Base-by-base conservation (phyloP, 2,329 filamentous ascomycete species). In the Pseudogymnoascus sp. region DNA sequence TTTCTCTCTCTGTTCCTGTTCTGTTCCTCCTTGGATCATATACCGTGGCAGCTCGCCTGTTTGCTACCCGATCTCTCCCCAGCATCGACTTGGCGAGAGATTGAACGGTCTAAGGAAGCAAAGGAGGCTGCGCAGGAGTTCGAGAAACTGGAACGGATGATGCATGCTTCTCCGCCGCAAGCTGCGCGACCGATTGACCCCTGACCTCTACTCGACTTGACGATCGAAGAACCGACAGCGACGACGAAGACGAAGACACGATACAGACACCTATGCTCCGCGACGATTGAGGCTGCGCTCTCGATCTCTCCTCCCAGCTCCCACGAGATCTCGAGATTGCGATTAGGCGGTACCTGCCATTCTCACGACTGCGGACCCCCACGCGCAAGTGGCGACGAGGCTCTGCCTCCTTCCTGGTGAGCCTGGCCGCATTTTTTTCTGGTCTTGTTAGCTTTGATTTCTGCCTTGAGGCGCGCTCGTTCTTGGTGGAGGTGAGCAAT, bases 371-470 rank as follows among this genome's bases (percentile, higher is more conserved):
- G n/a, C 21, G 21, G 23, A 50, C 44, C 44, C 44, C 44, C 44
- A 50, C 44, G 44, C 44, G 42, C 42, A 47, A 28, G 44, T 50
- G 44, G 44, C 44, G 44, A 50, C 44, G 44, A 50, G 44, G 44
- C 44, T 50, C 21, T 50, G 44, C 23, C 44, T 50, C 44, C 44
- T 50, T n/a, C 23, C 23, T 28, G 44, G 44, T 50, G 44, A 50
- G 44, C 44, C 44, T 28, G 44, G 21, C 44, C 23, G 44, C 44
- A 28, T 25, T 50, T 47, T 47, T 28, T n/a, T 23, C 44, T 50
- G 44, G 44, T 50, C 3, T 12, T 50, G 5, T 16, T 50, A 25
- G 44, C 23, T 50, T 50, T 11, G 23, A 50, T n/a, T 28, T 50
- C 44, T 50, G 44, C 23, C 23, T 50, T 50, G 23, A n/a, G 44